Conservation (phyloP, 2,329 filamentous ascomycete genomes). For the Alternaria gaisen region DNA sequence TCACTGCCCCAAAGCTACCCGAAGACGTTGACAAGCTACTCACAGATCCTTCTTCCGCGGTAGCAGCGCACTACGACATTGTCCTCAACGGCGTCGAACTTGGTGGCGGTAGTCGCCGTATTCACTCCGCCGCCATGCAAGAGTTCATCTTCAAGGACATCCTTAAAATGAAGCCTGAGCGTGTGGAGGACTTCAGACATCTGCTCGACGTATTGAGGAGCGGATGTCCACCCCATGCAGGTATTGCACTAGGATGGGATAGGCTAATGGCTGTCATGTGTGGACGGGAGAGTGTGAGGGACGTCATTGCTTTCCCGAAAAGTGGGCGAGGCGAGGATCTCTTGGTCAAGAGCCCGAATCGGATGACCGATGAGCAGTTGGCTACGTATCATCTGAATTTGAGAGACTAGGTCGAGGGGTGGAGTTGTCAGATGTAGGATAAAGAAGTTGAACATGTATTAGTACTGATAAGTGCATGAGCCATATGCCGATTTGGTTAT, state of each 20-base stretch:
- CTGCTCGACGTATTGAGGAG: constrained; percentile 81
- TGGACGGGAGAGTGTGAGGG: constrained; percentile 78
- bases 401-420: constrained; percentile 11
- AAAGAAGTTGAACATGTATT: not conserved
- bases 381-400: constrained; percentile 65
- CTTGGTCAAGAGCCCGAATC: constrained; percentile 79
- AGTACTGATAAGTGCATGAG: not conserved
- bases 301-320: constrained; percentile 98
- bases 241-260: constrained; percentile 92
- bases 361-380: constrained; percentile 68
- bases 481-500: not conserved
- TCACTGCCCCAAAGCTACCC: constrained; percentile 81
- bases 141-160: constrained; percentile 85
- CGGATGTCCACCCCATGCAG: constrained; percentile 94
- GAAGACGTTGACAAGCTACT: constrained; percentile 78
- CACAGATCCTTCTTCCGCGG: constrained; percentile 74
- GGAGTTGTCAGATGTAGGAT: not conserved
- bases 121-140: constrained; percentile 84
- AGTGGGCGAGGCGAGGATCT: constrained; percentile 87
- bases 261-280: constrained; percentile 82
- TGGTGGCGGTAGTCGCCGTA: constrained; percentile 90
- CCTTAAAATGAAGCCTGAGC: constrained; percentile 75
- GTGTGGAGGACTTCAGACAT: constrained; percentile 84
- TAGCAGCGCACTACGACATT: constrained; percentile 92
- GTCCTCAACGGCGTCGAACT: constrained; percentile 96